Evolutionary conservation across 257 asterid genomes (phyloP).

Genomic region (Salvia splendens): DNA sequence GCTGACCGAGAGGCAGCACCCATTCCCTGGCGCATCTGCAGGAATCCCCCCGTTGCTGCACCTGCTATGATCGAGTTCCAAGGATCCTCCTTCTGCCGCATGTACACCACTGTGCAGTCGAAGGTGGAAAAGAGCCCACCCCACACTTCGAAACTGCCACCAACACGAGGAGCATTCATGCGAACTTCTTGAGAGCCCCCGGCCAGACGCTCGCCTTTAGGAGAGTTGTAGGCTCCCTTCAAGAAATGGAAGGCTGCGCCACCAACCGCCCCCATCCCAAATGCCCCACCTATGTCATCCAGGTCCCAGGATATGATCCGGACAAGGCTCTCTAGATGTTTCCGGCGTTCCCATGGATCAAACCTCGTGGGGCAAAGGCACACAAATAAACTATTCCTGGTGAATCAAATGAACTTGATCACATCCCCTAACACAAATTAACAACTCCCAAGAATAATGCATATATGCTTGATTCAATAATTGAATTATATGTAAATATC

Average conservation of each 20-base stretch:
- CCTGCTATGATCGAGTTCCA: conserved; percentile 93
- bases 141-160: conserved; percentile 98
- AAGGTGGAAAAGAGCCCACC: conserved; percentile 94
- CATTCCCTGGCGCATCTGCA: conserved; percentile 80
- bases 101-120: conserved; percentile 82
- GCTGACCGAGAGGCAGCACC: conserved; percentile 80
- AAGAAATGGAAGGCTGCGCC: conserved; percentile 85
- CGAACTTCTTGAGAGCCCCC: conserved; percentile 89
- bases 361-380: not conserved
- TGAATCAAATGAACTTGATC: not conserved
- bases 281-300: conserved; percentile 85
- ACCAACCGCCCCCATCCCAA: conserved; percentile 89
- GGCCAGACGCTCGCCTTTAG: conserved; percentile 75
- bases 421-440: conserved; percentile 13
- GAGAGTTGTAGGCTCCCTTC: conserved; percentile 76
- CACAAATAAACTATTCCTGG: not conserved
- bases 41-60: conserved; percentile 96
- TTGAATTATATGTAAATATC: not conserved
- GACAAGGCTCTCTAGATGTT: conserved; percentile 89
- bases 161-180: conserved; percentile 94
- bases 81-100: conserved; percentile 88
- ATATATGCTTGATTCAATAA: not conserved
- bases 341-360: conserved; percentile 79
- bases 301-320: conserved; percentile 92
- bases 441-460: not conserved